phyloP scores from a whole-genome alignment of 768 basidiomycete species.

The Sarcomyxa edulis region DNA sequence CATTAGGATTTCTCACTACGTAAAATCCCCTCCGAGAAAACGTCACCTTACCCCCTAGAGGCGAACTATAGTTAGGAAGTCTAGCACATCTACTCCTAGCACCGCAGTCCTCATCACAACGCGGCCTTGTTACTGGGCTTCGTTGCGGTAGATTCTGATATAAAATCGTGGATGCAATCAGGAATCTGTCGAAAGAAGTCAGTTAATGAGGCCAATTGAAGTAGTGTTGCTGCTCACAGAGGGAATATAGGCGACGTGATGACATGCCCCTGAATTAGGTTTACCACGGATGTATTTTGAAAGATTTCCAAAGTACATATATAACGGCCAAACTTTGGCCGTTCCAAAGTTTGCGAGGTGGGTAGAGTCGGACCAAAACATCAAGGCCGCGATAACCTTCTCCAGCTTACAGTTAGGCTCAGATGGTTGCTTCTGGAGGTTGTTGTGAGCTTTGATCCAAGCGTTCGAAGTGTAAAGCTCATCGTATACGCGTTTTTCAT shows the following conservation, averaged over 20 bases:
- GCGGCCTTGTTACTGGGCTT: too few relatives aligned
- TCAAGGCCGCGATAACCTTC: conserved; percentile 17
- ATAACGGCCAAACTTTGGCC: conserved; percentile 36
- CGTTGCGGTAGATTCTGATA: too few relatives aligned
- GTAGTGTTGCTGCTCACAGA: conserved; percentile 17
- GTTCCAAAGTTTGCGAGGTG: conserved; percentile 28
- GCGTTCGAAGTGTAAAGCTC: conserved; percentile 15
- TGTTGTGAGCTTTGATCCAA: conserved; percentile 11
- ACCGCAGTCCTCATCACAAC: too few relatives aligned
- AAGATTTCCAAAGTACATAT: conserved; percentile 31
- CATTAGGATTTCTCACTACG: too few relatives aligned
- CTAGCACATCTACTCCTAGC: too few relatives aligned
- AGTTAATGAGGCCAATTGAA: neutral
- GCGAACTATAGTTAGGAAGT: too few relatives aligned
- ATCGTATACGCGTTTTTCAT: conserved; percentile 13
- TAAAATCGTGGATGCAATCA: conserved; percentile 6
- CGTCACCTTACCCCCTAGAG: too few relatives aligned
- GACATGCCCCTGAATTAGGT: conserved; percentile 17
- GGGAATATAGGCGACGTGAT: conserved; percentile 36
- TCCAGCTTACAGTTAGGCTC: conserved; percentile 13
- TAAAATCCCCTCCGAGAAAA: too few relatives aligned
- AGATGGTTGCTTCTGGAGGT: conserved; percentile 11
- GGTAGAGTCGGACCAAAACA: conserved; percentile 28
- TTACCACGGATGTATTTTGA: conserved; percentile 32
- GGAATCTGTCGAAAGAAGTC: conserved; percentile 1